phyloP scores from a whole-genome alignment of 1,284 basidiomycete species.

The Phellopilus nigrolimitatus region DNA sequence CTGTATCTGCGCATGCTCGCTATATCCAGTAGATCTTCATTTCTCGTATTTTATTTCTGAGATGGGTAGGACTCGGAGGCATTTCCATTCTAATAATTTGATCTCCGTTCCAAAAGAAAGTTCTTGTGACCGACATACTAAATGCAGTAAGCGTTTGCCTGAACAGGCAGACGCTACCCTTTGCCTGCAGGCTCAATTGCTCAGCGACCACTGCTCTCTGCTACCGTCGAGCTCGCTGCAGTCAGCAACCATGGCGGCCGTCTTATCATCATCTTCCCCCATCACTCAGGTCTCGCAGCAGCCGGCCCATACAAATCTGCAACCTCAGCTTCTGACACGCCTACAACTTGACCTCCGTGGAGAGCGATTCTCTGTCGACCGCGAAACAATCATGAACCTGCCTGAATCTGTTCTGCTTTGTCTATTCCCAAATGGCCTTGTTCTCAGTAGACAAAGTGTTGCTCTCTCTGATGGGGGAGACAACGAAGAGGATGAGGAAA shows the following conservation, averaged over 20 bases:
- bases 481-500: conserved; percentile 87
- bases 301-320: conserved; percentile 65
- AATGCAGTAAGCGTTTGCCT: too few species aligned
- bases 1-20: not conserved
- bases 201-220: not conserved
- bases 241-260: conserved; percentile 38
- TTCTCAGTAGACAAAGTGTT: conserved; percentile 83
- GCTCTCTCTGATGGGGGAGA: conserved; percentile 68
- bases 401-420: conserved; percentile 96
- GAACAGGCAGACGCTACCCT: too few species aligned
- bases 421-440: conserved; percentile 95
- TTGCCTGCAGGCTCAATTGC: too few species aligned
- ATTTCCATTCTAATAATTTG: too few species aligned
- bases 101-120: too few species aligned
- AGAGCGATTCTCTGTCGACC: conserved; percentile 88
- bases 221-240: not conserved
- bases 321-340: conserved; percentile 80
- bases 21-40: conserved; percentile 17
- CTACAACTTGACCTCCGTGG: conserved; percentile 92
- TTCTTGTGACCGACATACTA: too few species aligned
- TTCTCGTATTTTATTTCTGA: not conserved
- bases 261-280: conserved; percentile 60
- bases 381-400: conserved; percentile 97
- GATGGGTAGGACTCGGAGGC: not conserved
- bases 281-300: conserved; percentile 83